These are phyloP conservation scores for Naganishia sp. DNA, from an alignment of 1,284 basidiomycete species.

Conservation along the genomic window DNA sequence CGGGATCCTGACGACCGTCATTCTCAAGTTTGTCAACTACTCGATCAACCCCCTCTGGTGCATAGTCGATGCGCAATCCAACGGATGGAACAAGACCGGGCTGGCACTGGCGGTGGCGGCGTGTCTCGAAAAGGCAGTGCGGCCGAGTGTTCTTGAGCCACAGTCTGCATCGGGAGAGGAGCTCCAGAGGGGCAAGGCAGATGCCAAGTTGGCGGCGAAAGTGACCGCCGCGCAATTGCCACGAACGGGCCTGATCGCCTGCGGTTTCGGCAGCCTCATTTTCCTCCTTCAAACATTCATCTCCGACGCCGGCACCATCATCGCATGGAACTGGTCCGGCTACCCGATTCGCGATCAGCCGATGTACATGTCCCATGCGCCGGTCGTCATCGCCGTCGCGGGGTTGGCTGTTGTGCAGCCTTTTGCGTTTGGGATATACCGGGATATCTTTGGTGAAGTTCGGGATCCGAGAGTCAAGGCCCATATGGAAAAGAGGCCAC, in stretches of 20 bases:
- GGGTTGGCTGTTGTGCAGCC: constrained; percentile 57
- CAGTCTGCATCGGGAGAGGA: constrained; percentile 32
- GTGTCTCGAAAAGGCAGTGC: constrained; percentile 44
- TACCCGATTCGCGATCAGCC: constrained; percentile 72
- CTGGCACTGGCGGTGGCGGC: constrained; percentile 54
- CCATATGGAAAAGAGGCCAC: neutral
- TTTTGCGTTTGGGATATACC: constrained; percentile 55
- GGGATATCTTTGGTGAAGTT: constrained; percentile 57
- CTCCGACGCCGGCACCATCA: constrained; percentile 76
- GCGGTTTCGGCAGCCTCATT: constrained; percentile 72
- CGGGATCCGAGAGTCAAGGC: neutral
- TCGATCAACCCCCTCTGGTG: constrained; percentile 88
- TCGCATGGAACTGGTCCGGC: constrained; percentile 90
- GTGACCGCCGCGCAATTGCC: constrained; percentile 3
- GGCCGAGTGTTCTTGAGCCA: constrained; percentile 45
- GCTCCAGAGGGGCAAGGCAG: constrained; percentile 31
- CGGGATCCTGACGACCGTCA: constrained; percentile 68
- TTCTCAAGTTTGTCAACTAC: constrained; percentile 77
- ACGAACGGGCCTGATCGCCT: constrained; percentile 34
- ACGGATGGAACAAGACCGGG: constrained; percentile 69
- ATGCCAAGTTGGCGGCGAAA: constrained; percentile 19
- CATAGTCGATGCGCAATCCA: constrained; percentile 66
- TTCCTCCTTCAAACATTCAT: constrained; percentile 77
- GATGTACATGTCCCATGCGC: constrained; percentile 70
- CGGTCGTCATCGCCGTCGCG: constrained; percentile 60